phyloP scores from a whole-genome alignment of 106 monocot species.

The Hemerocallis citrina region DNA sequence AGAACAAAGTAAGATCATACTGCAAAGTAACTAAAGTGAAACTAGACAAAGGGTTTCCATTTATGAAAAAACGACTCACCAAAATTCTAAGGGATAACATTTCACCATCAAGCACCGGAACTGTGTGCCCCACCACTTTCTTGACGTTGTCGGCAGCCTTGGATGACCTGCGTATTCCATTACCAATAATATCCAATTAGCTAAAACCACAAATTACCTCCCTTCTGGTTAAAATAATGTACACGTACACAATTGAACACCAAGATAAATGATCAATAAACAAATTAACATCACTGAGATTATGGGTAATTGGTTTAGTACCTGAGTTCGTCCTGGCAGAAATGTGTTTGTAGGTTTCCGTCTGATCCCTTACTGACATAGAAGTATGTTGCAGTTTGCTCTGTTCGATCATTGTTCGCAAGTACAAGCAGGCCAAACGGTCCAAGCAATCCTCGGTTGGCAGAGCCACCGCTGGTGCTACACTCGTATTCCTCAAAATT shows the following conservation, averaged over 20 bases:
- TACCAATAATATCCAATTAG: too few relatives aligned
- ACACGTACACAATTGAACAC: too few relatives aligned
- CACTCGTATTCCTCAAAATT: conserved; percentile 45
- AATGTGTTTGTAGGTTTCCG: conserved; percentile 29
- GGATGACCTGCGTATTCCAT: conserved; percentile 45
- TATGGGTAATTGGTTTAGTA: too few relatives aligned
- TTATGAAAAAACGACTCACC: conserved; percentile 3
- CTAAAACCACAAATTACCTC: too few relatives aligned
- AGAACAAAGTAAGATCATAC: too few relatives aligned
- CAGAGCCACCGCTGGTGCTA: conserved; percentile 42
- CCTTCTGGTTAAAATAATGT: too few relatives aligned
- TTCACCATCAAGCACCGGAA: conserved; percentile 77
- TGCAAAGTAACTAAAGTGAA: too few relatives aligned
- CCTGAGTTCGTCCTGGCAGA: conserved; percentile 60
- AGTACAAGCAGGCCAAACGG: conserved; percentile 62
- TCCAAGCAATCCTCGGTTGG: conserved; percentile 25
- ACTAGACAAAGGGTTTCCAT: too few relatives aligned
- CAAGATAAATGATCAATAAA: too few relatives aligned
- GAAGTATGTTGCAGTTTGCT: conserved; percentile 58
- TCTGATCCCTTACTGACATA: conserved; percentile 22
- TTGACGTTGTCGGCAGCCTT: conserved; percentile 57
- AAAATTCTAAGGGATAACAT: conserved; percentile 52
- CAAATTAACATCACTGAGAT: too few relatives aligned
- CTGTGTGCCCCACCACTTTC: conserved; percentile 49
- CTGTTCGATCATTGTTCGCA: conserved; percentile 18